Percentiles rank a stretch among this genome's conserved stretches.
These are phyloP conservation scores for Yamadazyma sp. DNA, from an alignment of 1,139 yeast genomes.

Conservation along the genomic window DNA sequence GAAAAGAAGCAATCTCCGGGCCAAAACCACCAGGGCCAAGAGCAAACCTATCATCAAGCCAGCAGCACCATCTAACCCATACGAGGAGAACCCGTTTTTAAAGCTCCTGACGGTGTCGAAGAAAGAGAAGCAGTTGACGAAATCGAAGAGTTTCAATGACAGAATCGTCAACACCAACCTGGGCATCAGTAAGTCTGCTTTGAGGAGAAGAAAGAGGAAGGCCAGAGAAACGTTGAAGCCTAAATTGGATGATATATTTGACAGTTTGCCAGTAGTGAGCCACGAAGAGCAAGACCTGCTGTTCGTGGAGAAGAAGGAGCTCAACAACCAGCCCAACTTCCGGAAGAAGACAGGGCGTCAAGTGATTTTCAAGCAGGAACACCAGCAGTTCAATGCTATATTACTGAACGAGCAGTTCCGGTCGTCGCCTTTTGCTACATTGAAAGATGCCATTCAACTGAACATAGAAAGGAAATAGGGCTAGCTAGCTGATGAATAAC, in stretches of 20 bases:
- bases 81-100: slow-evolving; percentile 52
- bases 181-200: slow-evolving; percentile 62
- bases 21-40: slow-evolving; percentile 27
- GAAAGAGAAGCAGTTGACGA: slow-evolving; percentile 49
- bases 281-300: slow-evolving; percentile 5
- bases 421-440: slow-evolving; percentile 57
- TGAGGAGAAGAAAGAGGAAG: slow-evolving; percentile 66
- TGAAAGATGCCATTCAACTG: slow-evolving; percentile 43
- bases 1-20: slow-evolving; percentile 39
- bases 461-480: slow-evolving; percentile 5
- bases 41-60: slow-evolving; percentile 19
- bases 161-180: slow-evolving; percentile 35
- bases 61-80: slow-evolving; percentile 28
- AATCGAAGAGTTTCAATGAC: slow-evolving; percentile 30
- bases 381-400: slow-evolving; percentile 53
- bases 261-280: slow-evolving; percentile 44
- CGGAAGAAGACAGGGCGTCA: slow-evolving; percentile 56
- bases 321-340: slow-evolving; percentile 61
- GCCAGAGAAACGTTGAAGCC: slow-evolving; percentile 64
- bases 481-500: neutral
- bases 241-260: slow-evolving; percentile 60
- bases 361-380: slow-evolving; percentile 53
- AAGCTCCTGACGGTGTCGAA: slow-evolving; percentile 55
- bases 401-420: slow-evolving; percentile 53
- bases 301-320: slow-evolving; percentile 11